A percentile compares a stretch with the other conserved stretches of the same genome.
These are phyloP conservation scores for Echria macrotheca DNA, from an alignment of 495 filamentous ascomycete species.

Conservation along the genomic window DNA sequence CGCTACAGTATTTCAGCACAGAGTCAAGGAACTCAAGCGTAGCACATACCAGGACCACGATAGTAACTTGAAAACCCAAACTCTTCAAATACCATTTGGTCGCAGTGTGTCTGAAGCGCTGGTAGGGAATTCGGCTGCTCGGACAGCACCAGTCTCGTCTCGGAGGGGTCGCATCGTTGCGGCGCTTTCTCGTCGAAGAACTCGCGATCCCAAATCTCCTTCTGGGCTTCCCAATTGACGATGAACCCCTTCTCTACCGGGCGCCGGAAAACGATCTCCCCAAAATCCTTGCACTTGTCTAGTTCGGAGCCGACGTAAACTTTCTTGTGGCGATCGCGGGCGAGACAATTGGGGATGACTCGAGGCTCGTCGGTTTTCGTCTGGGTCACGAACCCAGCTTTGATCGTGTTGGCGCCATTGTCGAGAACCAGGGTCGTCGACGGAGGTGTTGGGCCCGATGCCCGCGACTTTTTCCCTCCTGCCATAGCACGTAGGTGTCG, in stretches of 20 bases:
- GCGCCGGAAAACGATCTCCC: constrained; percentile 78
- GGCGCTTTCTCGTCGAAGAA: constrained; percentile 74
- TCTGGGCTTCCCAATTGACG: constrained; percentile 95
- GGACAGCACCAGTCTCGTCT: constrained; percentile 76
- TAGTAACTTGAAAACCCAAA: constrained; percentile 90
- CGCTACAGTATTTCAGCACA: constrained; percentile 17
- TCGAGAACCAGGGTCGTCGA: constrained; percentile 79
- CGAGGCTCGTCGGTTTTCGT: constrained; percentile 51
- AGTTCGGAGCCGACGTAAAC: constrained; percentile 76
- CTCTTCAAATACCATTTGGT: constrained; percentile 97
- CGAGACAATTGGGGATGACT: constrained; percentile 82
- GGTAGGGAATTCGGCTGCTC: constrained; percentile 88
- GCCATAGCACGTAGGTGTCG: too few relatives aligned
- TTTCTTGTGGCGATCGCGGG: constrained; percentile 71
- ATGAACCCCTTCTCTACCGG: constrained; percentile 94
- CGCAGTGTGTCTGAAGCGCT: constrained; percentile 77
- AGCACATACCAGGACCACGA: constrained; percentile 61
- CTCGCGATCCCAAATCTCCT: constrained; percentile 89
- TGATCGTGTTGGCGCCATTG: constrained; percentile 91
- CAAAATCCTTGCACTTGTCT: constrained; percentile 79
- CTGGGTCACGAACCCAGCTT: constrained; percentile 71
- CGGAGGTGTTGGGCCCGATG: constrained; percentile 41
- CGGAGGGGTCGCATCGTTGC: constrained; percentile 65
- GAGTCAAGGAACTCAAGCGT: neutral
- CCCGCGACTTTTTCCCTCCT: constrained; percentile 35